Evolutionary conservation across 768 basidiomycete species (phyloP).

Genomic region (Leccinellum rugosiceps): DNA sequence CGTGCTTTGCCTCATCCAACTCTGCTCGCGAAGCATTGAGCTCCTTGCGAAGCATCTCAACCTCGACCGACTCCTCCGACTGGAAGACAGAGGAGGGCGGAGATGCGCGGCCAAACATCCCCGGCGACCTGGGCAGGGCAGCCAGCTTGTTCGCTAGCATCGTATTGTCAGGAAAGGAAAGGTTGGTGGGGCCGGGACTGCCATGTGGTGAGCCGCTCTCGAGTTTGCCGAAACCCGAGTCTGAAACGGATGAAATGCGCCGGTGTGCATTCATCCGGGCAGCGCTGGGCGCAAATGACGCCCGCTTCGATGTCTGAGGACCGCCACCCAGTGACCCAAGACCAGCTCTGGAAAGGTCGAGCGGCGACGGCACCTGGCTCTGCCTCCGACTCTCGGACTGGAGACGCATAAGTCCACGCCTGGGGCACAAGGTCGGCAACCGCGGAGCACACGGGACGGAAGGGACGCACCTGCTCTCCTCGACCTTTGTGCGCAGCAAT

Average conservation of each 20-base stretch:
- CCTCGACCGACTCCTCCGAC: slow-evolving; percentile 38
- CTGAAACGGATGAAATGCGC: slow-evolving; percentile 74
- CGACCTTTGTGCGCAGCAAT: slow-evolving; percentile 77
- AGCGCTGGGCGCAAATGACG: slow-evolving; percentile 62
- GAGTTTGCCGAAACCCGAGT: slow-evolving; percentile 41
- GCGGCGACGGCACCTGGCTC: slow-evolving; percentile 46
- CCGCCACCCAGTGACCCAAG: slow-evolving; percentile 35
- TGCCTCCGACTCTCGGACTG: slow-evolving; percentile 73
- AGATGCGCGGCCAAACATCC: slow-evolving; percentile 48
- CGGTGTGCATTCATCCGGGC: slow-evolving; percentile 52
- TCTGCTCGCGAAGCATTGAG: slow-evolving; percentile 52
- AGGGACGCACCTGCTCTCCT: slow-evolving; percentile 71
- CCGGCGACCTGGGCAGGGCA: slow-evolving; percentile 40
- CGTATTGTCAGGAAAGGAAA: slow-evolving; percentile 33
- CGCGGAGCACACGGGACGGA: not conserved
- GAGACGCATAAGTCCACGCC: slow-evolving; percentile 83
- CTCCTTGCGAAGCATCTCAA: slow-evolving; percentile 61
- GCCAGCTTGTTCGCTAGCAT: slow-evolving; percentile 18
- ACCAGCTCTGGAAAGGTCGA: slow-evolving; percentile 56
- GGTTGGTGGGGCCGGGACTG: slow-evolving; percentile 35
- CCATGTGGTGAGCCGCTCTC: slow-evolving; percentile 30
- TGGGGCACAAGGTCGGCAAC: slow-evolving; percentile 26
- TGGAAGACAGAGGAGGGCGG: slow-evolving; percentile 39
- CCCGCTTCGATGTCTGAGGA: slow-evolving; percentile 61
- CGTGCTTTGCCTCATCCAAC: slow-evolving; percentile 60